A percentile compares a stretch with the other conserved stretches of the same genome.
These are phyloP conservation scores for Cadophora sp. DNA, from an alignment of 2,329 filamentous ascomycete genomes.

Conservation along the genomic window DNA sequence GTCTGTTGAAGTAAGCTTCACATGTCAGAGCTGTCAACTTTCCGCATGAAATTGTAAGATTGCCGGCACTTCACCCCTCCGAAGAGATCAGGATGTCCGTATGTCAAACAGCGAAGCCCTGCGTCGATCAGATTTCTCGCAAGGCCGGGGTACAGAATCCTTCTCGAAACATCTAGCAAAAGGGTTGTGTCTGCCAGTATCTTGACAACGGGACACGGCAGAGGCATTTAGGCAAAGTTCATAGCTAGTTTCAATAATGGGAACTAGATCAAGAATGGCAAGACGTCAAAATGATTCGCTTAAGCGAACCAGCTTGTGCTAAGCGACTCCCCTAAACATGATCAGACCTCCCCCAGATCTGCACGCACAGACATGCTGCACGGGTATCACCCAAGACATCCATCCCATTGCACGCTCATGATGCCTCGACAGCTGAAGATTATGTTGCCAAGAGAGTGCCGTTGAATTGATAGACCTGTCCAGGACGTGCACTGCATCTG, in stretches of 20 bases:
- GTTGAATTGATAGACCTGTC: neutral
- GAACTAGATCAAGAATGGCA: neutral
- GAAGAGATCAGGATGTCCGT: neutral
- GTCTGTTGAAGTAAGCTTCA: neutral
- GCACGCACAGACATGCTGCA: neutral
- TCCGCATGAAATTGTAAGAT: neutral
- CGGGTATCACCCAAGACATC: neutral
- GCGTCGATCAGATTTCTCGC: neutral
- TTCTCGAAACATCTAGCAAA: neutral
- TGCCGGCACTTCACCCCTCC: neutral
- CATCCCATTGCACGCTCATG: neutral
- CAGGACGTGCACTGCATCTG: constrained; percentile 1
- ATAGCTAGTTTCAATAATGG: neutral
- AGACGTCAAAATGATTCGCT: neutral
- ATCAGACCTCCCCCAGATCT: constrained; percentile 9
- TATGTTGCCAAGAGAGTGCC: neutral
- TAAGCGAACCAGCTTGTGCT: neutral
- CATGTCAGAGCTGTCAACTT: neutral
- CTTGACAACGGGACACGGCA: constrained; percentile 3
- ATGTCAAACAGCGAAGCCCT: neutral
- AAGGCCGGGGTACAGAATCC: neutral
- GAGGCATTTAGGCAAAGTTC: neutral
- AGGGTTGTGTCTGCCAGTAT: neutral
- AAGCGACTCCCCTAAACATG: constrained; percentile 5
- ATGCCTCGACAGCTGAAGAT: neutral